Evolutionary conservation across 495 filamentous ascomycete genomes (phyloP).

Genomic region (Chaetomium fimeti): DNA sequence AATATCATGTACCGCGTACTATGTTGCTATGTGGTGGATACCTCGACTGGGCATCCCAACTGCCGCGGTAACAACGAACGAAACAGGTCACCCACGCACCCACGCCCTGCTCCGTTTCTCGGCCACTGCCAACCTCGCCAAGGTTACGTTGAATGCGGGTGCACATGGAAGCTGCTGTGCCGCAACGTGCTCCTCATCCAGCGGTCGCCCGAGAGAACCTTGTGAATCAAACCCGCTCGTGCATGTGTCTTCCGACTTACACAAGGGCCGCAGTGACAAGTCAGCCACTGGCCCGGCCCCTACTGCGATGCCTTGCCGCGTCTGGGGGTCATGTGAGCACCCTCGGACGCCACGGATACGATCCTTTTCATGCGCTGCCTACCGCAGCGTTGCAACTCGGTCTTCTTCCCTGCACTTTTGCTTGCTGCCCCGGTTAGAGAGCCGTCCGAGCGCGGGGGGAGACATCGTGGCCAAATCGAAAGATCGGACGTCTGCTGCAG

Average conservation of each 20-base stretch:
- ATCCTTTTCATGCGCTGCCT: background rate
- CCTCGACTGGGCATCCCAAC: background rate
- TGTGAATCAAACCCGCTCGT: background rate
- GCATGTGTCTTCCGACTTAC: background rate
- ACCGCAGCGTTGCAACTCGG: constrained; percentile 2
- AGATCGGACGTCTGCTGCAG: background rate
- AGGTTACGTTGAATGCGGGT: background rate
- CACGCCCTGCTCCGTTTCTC: background rate
- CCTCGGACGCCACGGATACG: constrained; percentile 2
- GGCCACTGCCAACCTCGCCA: background rate
- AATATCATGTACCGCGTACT: constrained; percentile 2
- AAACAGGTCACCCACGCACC: too few relatives aligned
- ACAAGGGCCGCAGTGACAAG: background rate
- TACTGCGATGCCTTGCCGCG: constrained; percentile 5
- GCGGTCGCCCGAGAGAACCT: background rate
- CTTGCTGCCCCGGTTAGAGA: background rate
- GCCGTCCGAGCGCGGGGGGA: background rate
- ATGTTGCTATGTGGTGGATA: too few relatives aligned
- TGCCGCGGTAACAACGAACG: background rate
- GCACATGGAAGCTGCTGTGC: background rate
- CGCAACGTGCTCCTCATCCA: constrained; percentile 6
- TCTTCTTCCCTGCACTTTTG: background rate
- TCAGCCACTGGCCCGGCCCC: background rate
- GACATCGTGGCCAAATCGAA: background rate
- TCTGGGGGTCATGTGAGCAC: constrained; percentile 22